phyloP scores from a whole-genome alignment of 148 eudicot genomes.

The Hydrangea macrophylla region DNA sequence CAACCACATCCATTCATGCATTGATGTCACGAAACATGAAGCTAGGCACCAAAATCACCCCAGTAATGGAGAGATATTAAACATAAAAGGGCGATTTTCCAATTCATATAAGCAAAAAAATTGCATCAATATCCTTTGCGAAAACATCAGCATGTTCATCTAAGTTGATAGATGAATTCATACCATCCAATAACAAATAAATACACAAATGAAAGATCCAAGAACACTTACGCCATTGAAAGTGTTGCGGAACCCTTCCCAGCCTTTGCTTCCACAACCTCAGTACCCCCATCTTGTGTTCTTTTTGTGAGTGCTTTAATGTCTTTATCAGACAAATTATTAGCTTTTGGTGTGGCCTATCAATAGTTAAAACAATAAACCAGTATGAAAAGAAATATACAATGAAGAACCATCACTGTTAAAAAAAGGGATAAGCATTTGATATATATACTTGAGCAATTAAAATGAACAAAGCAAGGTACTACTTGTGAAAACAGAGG shows the following conservation, averaged over 20 bases:
- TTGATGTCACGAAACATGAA: too few relatives aligned
- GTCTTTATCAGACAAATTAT: conserved; percentile 50
- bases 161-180: not conserved
- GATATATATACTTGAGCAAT: not conserved
- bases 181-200: not conserved
- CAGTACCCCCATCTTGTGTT: conserved; percentile 98
- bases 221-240: conserved; percentile 91
- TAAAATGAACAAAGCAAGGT: conserved; percentile 6
- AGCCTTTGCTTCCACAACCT: conserved; percentile 94
- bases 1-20: too few relatives aligned
- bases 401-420: not conserved
- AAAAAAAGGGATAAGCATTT: not conserved
- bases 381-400: not conserved
- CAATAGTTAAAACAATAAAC: not conserved
- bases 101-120: too few relatives aligned
- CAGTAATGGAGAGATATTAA: too few relatives aligned
- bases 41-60: too few relatives aligned
- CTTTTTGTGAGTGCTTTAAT: conserved; percentile 65
- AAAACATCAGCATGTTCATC: not conserved
- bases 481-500: conserved; percentile 89
- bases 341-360: conserved; percentile 79
- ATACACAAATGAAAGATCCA: not conserved
- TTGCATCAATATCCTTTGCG: not conserved
- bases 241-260: conserved; percentile 99
- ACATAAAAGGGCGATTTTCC: too few relatives aligned